Percentiles rank a stretch among this genome's conserved stretches.
Evolutionary conservation across 768 basidiomycete genomes (phyloP).

Genomic region (Tylopilus plumbeoviolaceoides): DNA sequence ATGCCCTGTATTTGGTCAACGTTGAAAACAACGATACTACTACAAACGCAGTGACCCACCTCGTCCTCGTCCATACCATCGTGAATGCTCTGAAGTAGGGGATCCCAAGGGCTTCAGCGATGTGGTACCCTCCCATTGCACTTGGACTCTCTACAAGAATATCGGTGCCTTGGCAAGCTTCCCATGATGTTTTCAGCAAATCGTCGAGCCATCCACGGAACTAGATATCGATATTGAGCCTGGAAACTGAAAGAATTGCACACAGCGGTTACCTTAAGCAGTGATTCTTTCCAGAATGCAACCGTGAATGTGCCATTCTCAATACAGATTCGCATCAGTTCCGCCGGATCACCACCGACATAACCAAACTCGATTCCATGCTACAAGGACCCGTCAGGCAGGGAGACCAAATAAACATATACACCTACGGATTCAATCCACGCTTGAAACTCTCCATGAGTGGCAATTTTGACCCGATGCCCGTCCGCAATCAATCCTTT

Average conservation of each 20-base stretch:
- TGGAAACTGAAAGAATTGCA: background rate
- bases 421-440: conserved; percentile 90
- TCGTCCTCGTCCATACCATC: conserved; percentile 96
- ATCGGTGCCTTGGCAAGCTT: conserved; percentile 93
- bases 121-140: conserved; percentile 96
- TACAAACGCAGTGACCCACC: conserved; percentile 35
- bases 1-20: conserved; percentile 52
- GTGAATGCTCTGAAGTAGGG: conserved; percentile 96
- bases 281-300: conserved; percentile 86
- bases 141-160: conserved; percentile 93
- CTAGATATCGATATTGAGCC: conserved; percentile 36
- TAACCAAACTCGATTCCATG: conserved; percentile 94
- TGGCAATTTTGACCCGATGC: conserved; percentile 86
- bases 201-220: conserved; percentile 99
- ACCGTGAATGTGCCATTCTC: conserved; percentile 98
- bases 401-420: background rate
- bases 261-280: conserved; percentile 63
- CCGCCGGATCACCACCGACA: conserved; percentile 96
- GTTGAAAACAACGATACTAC: background rate
- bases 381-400: conserved; percentile 36
- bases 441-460: conserved; percentile 89
- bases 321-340: conserved; percentile 95
- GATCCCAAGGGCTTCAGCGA: conserved; percentile 89
- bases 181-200: conserved; percentile 91
- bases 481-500: conserved; percentile 90